A percentile compares a stretch with the other conserved stretches of the same genome.
Conservation (phyloP, 352 stramenopile genomes). For the Elongisporangium undulatum region DNA sequence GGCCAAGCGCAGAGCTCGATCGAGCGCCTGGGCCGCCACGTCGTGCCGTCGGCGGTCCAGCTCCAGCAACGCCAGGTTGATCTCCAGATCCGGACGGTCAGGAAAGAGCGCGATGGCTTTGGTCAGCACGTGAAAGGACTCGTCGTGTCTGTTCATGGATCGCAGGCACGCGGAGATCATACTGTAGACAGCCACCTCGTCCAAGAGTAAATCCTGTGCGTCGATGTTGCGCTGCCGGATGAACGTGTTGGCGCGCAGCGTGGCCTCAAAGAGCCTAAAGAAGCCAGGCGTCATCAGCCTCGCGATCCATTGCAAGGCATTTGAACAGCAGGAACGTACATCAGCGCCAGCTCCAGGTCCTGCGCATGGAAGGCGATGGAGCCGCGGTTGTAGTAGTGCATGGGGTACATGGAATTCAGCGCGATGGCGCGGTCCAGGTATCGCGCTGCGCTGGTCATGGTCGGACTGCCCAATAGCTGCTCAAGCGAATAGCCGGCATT, state of each 20-base stretch:
- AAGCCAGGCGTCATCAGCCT: neutral
- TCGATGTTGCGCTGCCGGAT: neutral
- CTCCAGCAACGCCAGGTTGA: neutral
- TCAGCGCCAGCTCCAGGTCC: conserved; percentile 30
- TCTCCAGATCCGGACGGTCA: neutral
- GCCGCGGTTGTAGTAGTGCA: conserved; percentile 34
- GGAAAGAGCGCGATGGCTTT: neutral
- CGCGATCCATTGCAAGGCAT: neutral
- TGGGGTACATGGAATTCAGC: conserved; percentile 21
- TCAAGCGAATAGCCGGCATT: conserved; percentile 5
- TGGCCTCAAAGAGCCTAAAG: neutral
- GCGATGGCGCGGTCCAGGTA: conserved; percentile 32
- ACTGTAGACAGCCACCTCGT: neutral
- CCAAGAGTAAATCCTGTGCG: neutral
- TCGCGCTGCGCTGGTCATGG: conserved; percentile 14
- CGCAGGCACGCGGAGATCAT: neutral
- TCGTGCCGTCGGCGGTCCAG: neutral
- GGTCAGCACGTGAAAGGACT: neutral
- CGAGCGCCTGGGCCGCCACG: neutral
- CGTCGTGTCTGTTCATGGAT: neutral
- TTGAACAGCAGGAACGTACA: conserved; percentile 2
- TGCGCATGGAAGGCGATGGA: conserved; percentile 25
- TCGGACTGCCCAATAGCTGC: conserved; percentile 23
- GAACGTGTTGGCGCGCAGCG: neutral
- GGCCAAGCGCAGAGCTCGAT: neutral